Conservation (phyloP, 331 rosid species). For the Malus hybrid region DNA sequence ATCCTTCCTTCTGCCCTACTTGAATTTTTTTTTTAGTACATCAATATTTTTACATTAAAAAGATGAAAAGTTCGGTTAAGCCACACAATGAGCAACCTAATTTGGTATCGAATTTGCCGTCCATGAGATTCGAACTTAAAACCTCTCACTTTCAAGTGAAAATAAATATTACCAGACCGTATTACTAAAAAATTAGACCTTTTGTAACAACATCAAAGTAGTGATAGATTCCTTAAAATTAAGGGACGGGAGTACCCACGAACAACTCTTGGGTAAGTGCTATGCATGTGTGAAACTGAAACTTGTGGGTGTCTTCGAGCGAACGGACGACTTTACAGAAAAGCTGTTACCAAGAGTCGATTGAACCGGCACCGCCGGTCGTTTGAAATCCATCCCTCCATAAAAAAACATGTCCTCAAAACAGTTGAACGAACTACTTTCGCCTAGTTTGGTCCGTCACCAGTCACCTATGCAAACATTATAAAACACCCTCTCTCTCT, state of each 20-base stretch:
- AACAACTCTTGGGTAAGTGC: too few relatives aligned
- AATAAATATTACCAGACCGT: rapidly evolving
- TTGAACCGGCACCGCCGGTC: neutral
- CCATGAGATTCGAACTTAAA: rapidly evolving
- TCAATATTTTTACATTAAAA: rapidly evolving
- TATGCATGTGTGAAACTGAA: too few relatives aligned
- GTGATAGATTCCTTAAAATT: neutral
- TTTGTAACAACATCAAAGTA: too few relatives aligned
- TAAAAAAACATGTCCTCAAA: constrained; percentile 14
- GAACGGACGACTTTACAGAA: too few relatives aligned
- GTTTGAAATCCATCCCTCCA: neutral
- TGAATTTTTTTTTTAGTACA: too few relatives aligned
- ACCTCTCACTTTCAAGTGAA: too few relatives aligned
- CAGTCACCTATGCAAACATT: neutral
- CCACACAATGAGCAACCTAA: rapidly evolving
- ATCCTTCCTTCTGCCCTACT: neutral
- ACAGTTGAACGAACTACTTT: neutral
- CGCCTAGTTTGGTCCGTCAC: constrained; percentile 29
- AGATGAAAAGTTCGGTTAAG: rapidly evolving
- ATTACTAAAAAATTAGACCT: too few relatives aligned
- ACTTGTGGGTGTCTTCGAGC: neutral
- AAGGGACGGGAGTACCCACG: neutral
- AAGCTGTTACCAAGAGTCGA: too few relatives aligned
- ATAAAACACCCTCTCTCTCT: neutral
- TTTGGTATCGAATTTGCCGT: too few relatives aligned